These are phyloP conservation scores for Candida endomychidarum DNA, from an alignment of 805 yeast species.

Conservation along the genomic window DNA sequence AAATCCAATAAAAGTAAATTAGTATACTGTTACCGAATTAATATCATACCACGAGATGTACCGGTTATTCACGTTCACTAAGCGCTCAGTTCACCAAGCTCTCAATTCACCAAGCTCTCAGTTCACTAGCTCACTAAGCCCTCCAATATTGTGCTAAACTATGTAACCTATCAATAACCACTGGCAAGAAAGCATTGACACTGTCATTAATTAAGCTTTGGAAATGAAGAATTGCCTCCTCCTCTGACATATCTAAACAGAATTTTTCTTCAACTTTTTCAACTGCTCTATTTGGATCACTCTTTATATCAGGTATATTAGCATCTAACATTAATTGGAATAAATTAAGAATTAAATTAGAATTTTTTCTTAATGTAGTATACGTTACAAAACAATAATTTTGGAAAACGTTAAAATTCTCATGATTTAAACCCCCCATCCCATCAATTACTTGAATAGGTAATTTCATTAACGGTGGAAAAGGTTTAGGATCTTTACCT, in stretches of 20 bases:
- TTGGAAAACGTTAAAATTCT: slow-evolving; percentile 81
- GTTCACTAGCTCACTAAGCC: slow-evolving; percentile 45
- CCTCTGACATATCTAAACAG: slow-evolving; percentile 90
- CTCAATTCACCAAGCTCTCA: no score
- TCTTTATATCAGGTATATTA: slow-evolving; percentile 82
- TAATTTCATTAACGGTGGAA: slow-evolving; percentile 96
- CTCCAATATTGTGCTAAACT: slow-evolving; percentile 98
- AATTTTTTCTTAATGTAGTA: slow-evolving; percentile 83
- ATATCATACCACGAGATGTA: no score
- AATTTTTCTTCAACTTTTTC: slow-evolving; percentile 93
- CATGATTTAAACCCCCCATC: slow-evolving; percentile 90
- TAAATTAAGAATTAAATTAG: slow-evolving; percentile 83
- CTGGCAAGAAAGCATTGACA: slow-evolving; percentile 90
- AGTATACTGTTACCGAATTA: no score
- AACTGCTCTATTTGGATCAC: slow-evolving; percentile 83
- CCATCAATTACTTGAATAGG: slow-evolving; percentile 98
- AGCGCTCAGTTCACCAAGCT: no score
- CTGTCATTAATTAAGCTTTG: slow-evolving; percentile 92
- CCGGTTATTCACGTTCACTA: no score
- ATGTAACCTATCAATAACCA: slow-evolving; percentile 92
- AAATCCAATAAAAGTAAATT: background rate
- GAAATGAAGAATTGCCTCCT: slow-evolving; percentile 92
- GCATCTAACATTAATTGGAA: slow-evolving; percentile 94
- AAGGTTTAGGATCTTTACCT: slow-evolving; percentile 97
- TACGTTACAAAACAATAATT: slow-evolving; percentile 94